A percentile compares a stretch with the other conserved stretches of the same genome.
phyloP scores from a whole-genome alignment of 331 rosid genomes.

The Rhamnella rubrinervis region DNA sequence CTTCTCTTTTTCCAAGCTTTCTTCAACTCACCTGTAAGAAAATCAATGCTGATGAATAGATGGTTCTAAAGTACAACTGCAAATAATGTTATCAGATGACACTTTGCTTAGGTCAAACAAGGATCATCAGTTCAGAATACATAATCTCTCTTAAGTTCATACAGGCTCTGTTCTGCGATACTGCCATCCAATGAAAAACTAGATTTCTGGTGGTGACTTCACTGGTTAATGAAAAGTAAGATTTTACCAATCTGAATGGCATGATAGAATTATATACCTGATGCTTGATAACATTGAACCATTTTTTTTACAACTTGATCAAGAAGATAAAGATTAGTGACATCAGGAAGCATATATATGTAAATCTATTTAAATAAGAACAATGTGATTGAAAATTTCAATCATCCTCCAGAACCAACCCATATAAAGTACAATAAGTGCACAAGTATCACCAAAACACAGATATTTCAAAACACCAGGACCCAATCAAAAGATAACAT shows the following conservation, averaged over 20 bases:
- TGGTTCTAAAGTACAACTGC: neutral
- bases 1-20: conserved; percentile 20
- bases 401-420: too few species aligned
- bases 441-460: neutral
- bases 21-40: conserved; percentile 39
- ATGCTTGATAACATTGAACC: neutral
- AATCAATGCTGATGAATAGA: neutral
- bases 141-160: neutral
- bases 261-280: neutral
- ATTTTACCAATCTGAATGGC: neutral
- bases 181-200: too few species aligned
- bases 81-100: neutral
- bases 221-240: neutral
- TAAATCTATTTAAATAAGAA: too few species aligned
- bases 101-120: neutral
- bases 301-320: neutral
- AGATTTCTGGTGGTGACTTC: neutral
- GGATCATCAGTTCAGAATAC: neutral
- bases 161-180: neutral
- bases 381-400: neutral
- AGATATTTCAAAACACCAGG: too few species aligned
- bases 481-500: neutral
- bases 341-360: neutral
- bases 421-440: neutral
- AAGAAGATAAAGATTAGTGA: neutral